These are phyloP conservation scores for Mycena alexandri DNA, from an alignment of 768 basidiomycete genomes.

Conservation along the genomic window DNA sequence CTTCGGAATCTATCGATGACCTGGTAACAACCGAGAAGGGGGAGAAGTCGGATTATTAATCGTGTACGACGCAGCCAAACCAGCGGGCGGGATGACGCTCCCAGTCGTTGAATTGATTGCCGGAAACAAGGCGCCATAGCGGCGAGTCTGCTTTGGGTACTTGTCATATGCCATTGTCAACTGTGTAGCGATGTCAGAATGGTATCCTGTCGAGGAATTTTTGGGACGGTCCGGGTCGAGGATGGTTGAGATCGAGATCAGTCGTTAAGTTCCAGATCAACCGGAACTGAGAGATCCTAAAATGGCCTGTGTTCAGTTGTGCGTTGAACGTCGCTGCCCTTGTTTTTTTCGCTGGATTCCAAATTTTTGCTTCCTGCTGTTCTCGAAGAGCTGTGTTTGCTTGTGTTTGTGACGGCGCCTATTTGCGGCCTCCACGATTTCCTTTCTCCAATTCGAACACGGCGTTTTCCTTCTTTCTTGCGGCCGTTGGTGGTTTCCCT, in stretches of 20 bases:
- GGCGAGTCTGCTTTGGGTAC: too few relatives aligned
- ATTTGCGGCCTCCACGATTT: not conserved
- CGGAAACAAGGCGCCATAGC: too few relatives aligned
- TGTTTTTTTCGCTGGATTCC: not conserved
- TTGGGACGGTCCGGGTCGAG: too few relatives aligned
- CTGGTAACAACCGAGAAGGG: constrained; percentile 71
- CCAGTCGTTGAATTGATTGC: too few relatives aligned
- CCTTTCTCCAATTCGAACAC: not conserved
- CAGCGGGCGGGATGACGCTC: too few relatives aligned
- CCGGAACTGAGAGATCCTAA: not conserved
- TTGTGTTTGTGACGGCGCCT: constrained; percentile 11
- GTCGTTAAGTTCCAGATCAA: constrained; percentile 5
- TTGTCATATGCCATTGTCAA: too few relatives aligned
- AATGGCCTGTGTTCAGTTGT: too few relatives aligned
- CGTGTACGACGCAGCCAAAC: not conserved
- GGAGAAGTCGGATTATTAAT: constrained; percentile 60
- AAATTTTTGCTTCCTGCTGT: not conserved
- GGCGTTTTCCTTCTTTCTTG: not conserved
- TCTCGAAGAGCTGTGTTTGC: constrained; percentile 6
- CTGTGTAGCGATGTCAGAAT: too few relatives aligned
- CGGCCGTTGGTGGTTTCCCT: not conserved
- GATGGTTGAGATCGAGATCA: not conserved
- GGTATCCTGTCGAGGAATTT: too few relatives aligned
- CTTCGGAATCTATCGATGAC: constrained; percentile 59
- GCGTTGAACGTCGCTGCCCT: not conserved